phyloP scores from a whole-genome alignment of 495 filamentous ascomycete genomes.

The Penicillium arizonense region DNA sequence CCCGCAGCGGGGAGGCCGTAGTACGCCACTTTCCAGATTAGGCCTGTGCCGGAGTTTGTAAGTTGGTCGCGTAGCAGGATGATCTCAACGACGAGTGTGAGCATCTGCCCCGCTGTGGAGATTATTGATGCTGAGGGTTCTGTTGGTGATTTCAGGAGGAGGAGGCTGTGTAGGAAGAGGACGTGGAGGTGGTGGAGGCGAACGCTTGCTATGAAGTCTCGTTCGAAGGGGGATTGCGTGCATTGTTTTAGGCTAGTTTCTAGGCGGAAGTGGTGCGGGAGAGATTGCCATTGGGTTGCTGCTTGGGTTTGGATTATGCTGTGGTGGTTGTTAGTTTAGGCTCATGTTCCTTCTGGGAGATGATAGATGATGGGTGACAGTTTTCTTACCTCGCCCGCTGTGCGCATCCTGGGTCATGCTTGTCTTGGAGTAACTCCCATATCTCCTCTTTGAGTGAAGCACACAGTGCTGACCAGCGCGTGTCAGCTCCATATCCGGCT shows the following conservation, averaged over 20 bases:
- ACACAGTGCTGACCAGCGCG: conserved; percentile 40
- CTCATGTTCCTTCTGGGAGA: neutral
- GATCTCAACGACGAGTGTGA: conserved; percentile 34
- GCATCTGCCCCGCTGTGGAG: conserved; percentile 32
- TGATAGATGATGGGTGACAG: too few relatives aligned
- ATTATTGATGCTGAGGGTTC: conserved; percentile 34
- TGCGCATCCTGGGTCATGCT: conserved; percentile 19
- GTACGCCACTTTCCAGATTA: conserved; percentile 44
- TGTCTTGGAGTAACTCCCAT: conserved; percentile 36
- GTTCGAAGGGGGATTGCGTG: conserved; percentile 25
- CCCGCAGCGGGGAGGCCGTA: conserved; percentile 43
- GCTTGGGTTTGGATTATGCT: conserved; percentile 27
- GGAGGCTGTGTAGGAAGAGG: conserved; percentile 34
- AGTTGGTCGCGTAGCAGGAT: conserved; percentile 39
- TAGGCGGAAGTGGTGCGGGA: conserved; percentile 28
- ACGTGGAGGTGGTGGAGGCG: conserved; percentile 44
- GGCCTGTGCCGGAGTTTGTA: conserved; percentile 38
- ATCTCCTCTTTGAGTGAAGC: conserved; percentile 40
- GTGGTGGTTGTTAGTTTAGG: neutral
- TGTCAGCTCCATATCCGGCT: conserved; percentile 34
- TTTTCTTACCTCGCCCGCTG: conserved; percentile 20
- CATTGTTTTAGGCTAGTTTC: conserved; percentile 27
- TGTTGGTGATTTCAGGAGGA: conserved; percentile 27
- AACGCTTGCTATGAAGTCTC: conserved; percentile 34
- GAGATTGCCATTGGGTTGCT: conserved; percentile 22